Evolutionary conservation across 2,329 filamentous ascomycete genomes (phyloP), one percentile per base, ranked within the genome.

Genomic region (Zasmidium citrigriseum): DNA sequence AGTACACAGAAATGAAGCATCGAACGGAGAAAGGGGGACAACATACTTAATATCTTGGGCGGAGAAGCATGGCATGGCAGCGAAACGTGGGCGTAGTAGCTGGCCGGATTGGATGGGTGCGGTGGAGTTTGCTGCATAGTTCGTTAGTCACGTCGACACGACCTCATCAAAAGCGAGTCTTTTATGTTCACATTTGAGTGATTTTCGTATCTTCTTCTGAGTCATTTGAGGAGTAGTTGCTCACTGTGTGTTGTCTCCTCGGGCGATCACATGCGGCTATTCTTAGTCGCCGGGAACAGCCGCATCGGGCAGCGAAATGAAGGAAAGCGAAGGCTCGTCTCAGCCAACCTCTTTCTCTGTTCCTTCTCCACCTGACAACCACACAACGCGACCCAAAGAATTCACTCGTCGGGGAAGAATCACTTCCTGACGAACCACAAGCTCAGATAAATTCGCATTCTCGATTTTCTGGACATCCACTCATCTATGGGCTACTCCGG

Each of bases 401-500:
- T 41, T 41, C 14, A 4, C 5, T 41, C 34, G 34, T 41, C 34
- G 34, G 34, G 34, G 14, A 41, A 41, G 7, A 41, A 14, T n/a
- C n/a, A 41, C 14, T 41, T 41, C 34, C 34, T 41, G 34, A n/a
- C 34, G 34, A 41, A 7, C 16, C 4, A 41, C 5, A n/a, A 41
- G 5, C 14, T 16, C 34, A 34, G 7, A 34, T 14, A 34, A 34
- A 34, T 34, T 7, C 14, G 7, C 27, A 34, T 14, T 7, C 7
- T 14, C 34, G 14, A 41, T 41, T n/a, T 41, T 41, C 14, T n/a
- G 18, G 12, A 29, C 34, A 16, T 4, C 5, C 34, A 41, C 14
- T 41, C 72, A 76, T 77, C 71, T 74, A 78, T 79, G 77, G 76
- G 77, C 76, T 76, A 76, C 72, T 72, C 70, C 69, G 68, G 71